Evolutionary conservation across 2,329 filamentous ascomycete genomes (phyloP).

Genomic region (Alternaria postmessia): DNA sequence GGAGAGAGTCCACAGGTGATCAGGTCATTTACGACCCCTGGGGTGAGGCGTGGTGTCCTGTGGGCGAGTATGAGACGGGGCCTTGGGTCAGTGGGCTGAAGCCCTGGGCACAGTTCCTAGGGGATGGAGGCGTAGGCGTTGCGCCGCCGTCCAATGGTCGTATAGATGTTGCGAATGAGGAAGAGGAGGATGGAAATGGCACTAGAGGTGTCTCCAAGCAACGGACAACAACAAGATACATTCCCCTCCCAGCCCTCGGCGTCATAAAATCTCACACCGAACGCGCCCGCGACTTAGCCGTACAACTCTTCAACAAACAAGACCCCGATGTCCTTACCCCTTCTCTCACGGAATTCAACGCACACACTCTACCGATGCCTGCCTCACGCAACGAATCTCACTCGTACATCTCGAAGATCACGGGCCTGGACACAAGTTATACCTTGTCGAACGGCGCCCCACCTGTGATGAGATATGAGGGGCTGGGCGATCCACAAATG

Average conservation of each 20-base stretch:
- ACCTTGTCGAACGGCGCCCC: constrained; percentile 24
- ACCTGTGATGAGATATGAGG: constrained; percentile 18
- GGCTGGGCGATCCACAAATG: constrained; percentile 22
- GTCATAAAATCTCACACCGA: constrained; percentile 34
- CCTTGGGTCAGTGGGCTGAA: constrained; percentile 34
- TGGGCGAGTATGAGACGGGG: constrained; percentile 16
- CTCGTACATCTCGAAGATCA: background rate
- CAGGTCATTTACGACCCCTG: constrained; percentile 19
- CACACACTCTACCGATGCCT: background rate
- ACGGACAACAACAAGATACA: constrained; percentile 10
- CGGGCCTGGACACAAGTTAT: constrained; percentile 7
- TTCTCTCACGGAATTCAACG: constrained; percentile 11
- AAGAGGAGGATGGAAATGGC: too few relatives aligned
- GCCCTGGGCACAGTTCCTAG: constrained; percentile 41
- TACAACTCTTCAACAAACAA: background rate
- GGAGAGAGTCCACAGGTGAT: background rate
- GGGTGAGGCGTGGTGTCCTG: background rate
- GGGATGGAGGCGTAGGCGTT: constrained; percentile 27
- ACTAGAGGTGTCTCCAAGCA: background rate
- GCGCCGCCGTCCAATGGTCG: background rate
- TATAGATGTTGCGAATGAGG: background rate
- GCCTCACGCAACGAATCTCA: background rate
- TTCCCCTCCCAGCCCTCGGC: constrained; percentile 37
- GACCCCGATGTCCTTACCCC: background rate
- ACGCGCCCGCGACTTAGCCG: constrained; percentile 14